phyloP scores from a whole-genome alignment of 208 protist genomes.

The Borovskyia barvae region DNA sequence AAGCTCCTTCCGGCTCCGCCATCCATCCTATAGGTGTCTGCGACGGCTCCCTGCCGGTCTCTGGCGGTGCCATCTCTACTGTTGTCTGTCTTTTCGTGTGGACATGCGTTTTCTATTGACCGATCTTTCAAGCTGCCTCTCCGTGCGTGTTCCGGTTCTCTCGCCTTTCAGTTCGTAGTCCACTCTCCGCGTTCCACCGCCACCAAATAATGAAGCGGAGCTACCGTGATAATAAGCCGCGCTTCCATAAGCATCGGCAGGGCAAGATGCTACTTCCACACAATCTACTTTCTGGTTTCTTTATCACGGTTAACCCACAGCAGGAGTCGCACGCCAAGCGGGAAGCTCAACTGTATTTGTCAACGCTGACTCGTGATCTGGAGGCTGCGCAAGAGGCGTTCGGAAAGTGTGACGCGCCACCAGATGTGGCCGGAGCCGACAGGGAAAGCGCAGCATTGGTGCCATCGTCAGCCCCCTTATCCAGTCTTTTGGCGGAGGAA shows the following conservation, averaged over 20 bases:
- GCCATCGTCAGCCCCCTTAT: conserved; percentile 18
- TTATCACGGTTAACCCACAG: conserved; percentile 74
- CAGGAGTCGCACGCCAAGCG: conserved; percentile 65
- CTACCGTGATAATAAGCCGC: conserved; percentile 58
- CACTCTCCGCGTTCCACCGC: no score
- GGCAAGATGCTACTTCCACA: conserved; percentile 71
- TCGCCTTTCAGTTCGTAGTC: no score
- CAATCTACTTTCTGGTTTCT: conserved; percentile 46
- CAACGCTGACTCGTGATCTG: conserved; percentile 55
- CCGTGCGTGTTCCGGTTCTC: no score
- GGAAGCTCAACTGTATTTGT: conserved; percentile 69
- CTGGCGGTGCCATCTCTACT: no score
- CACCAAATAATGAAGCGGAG: conserved; percentile 22
- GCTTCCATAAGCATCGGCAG: conserved; percentile 59
- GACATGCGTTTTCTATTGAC: no score
- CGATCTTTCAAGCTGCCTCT: no score
- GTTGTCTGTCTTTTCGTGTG: no score
- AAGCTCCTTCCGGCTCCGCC: no score
- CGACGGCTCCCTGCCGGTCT: no score
- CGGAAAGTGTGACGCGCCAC: not conserved
- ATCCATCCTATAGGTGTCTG: no score
- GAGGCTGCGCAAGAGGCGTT: conserved; percentile 22
- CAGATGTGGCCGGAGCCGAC: not conserved
- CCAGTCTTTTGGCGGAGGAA: conserved; percentile 30
- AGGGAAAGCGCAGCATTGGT: not conserved